Evolutionary conservation across 1,284 basidiomycete species (phyloP).

Genomic region (Thelephora terrestris): DNA sequence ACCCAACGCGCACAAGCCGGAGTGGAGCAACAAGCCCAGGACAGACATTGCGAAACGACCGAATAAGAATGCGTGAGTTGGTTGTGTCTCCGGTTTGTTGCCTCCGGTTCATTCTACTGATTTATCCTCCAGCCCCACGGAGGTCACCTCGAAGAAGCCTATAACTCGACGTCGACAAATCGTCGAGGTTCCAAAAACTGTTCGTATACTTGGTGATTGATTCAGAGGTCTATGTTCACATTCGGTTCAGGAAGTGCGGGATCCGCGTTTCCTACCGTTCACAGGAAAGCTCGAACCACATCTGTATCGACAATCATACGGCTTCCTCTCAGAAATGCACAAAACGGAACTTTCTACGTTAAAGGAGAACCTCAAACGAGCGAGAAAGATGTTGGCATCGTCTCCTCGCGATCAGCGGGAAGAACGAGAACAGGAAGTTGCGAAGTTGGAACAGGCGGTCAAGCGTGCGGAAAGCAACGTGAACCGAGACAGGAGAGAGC

Average conservation of each 20-base stretch:
- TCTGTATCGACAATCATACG: constrained; percentile 69
- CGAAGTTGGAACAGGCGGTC: constrained; percentile 68
- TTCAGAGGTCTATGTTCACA: constrained; percentile 2
- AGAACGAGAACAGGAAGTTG: constrained; percentile 61
- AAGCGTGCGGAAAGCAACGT: constrained; percentile 73
- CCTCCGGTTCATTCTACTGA: neutral
- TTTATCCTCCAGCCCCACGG: constrained; percentile 51
- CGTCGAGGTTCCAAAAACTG: constrained; percentile 60
- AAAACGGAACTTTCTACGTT: constrained; percentile 59
- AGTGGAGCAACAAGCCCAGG: constrained; percentile 30
- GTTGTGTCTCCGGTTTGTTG: neutral
- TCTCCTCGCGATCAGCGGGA: constrained; percentile 56
- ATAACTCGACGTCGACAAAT: constrained; percentile 74
- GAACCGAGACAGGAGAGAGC: constrained; percentile 64
- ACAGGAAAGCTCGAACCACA: constrained; percentile 63
- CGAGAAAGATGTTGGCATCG: constrained; percentile 55
- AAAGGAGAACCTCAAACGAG: constrained; percentile 55
- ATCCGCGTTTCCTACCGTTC: constrained; percentile 81
- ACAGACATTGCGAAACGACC: constrained; percentile 50
- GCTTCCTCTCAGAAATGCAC: constrained; percentile 69
- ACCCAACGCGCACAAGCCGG: constrained; percentile 16
- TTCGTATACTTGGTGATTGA: constrained; percentile 27
- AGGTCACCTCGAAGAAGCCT: constrained; percentile 80
- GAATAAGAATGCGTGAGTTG: constrained; percentile 82
- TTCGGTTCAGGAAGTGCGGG: constrained; percentile 55